A percentile compares a stretch with the other conserved stretches of the same genome.
These are phyloP conservation scores for Aspergillus leporis DNA, from an alignment of 495 filamentous ascomycete genomes.

Conservation along the genomic window DNA sequence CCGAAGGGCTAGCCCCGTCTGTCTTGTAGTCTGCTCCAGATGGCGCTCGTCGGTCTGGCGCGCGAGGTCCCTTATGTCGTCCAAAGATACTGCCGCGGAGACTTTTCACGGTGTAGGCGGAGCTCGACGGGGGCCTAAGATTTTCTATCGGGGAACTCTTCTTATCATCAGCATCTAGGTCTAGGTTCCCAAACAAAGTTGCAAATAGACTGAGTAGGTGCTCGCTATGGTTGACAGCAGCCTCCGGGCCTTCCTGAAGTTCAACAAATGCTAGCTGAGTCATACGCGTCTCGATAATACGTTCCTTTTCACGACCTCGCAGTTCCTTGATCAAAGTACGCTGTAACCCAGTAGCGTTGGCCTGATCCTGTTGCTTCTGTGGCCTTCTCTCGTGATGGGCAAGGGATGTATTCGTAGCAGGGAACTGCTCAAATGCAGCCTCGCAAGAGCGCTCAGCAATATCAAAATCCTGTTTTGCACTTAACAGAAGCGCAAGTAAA, in stretches of 20 bases:
- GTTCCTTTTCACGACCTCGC: constrained; percentile 74
- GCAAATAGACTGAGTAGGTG: constrained; percentile 81
- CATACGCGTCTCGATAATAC: constrained; percentile 88
- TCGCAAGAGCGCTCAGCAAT: constrained; percentile 79
- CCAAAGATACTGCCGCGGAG: constrained; percentile 75
- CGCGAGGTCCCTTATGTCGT: constrained; percentile 43
- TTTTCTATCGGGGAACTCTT: constrained; percentile 26
- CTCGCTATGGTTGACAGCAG: constrained; percentile 79
- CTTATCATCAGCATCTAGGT: constrained; percentile 30
- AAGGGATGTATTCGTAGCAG: constrained; percentile 55
- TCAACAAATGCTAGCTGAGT: constrained; percentile 86
- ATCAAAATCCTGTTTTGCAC: constrained; percentile 80
- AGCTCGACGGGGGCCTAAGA: constrained; percentile 64
- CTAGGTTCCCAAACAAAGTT: constrained; percentile 66
- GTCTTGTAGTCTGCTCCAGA: constrained; percentile 13
- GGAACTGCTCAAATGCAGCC: constrained; percentile 85
- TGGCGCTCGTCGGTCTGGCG: constrained; percentile 32
- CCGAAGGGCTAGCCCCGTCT: constrained; percentile 18
- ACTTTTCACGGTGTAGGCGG: constrained; percentile 69
- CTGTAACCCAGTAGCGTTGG: constrained; percentile 19
- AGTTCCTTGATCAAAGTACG: constrained; percentile 68
- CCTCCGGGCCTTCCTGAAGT: constrained; percentile 74
- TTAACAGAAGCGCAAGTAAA: constrained; percentile 79
- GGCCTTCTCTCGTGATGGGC: constrained; percentile 41
- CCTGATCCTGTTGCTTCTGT: constrained; percentile 36